phyloP scores from a whole-genome alignment of 1,284 basidiomycete species.

The Agaricales sp. region DNA sequence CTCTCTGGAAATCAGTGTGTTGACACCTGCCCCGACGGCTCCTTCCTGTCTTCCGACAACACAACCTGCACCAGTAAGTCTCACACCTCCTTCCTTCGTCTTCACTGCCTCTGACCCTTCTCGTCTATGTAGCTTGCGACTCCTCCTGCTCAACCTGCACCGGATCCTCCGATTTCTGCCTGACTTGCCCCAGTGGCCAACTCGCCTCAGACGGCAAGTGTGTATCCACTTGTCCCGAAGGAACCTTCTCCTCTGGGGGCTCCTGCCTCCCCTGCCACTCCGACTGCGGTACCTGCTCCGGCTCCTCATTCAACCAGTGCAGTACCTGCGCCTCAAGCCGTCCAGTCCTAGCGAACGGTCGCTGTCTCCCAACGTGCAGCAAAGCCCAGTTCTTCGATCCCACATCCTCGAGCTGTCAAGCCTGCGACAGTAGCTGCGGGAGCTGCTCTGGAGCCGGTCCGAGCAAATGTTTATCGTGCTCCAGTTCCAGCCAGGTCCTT shows the following conservation, averaged over 20 bases:
- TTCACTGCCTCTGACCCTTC: conserved; percentile 9
- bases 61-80: conserved; percentile 54
- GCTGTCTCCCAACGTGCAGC: conserved; percentile 69
- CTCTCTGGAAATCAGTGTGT: conserved; percentile 62
- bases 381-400: conserved; percentile 63
- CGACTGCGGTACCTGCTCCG: conserved; percentile 71
- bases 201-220: conserved; percentile 65
- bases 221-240: conserved; percentile 60
- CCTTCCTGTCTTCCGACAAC: conserved; percentile 61
- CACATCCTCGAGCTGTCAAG: conserved; percentile 48
- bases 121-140: conserved; percentile 60
- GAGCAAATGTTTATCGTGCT: conserved; percentile 64
- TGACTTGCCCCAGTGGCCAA: conserved; percentile 54
- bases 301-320: conserved; percentile 66
- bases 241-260: conserved; percentile 53
- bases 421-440: conserved; percentile 64
- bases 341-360: conserved; percentile 61
- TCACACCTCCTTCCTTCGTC: conserved; percentile 1
- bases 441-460: conserved; percentile 61
- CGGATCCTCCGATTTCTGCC: conserved; percentile 56
- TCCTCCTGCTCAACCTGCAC: conserved; percentile 63
- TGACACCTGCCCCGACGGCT: conserved; percentile 56
- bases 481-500: conserved; percentile 49
- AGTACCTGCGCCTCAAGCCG: conserved; percentile 52
- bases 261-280: conserved; percentile 67